phyloP scores from a whole-genome alignment of 352 stramenopile genomes.

The Phytopythium litorale region DNA sequence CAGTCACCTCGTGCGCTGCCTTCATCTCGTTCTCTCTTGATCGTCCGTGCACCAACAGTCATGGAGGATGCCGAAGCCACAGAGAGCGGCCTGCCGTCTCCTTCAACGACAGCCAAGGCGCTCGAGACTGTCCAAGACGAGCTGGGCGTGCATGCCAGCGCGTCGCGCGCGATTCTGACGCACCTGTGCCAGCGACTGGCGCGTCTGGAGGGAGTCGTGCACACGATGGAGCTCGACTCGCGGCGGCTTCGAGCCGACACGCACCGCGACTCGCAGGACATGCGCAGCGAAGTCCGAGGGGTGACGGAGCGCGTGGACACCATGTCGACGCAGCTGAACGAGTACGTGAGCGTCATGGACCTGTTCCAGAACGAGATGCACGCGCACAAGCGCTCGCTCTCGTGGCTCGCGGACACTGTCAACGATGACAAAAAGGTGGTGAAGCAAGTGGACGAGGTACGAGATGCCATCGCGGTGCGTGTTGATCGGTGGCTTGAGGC shows the following conservation, averaged over 20 bases:
- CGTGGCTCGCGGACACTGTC: slow-evolving; percentile 41
- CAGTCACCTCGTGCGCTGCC: neutral
- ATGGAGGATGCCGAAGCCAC: neutral
- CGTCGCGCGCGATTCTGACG: slow-evolving; percentile 56
- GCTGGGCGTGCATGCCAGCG: slow-evolving; percentile 41
- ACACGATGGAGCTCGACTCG: slow-evolving; percentile 41
- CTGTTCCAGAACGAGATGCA: slow-evolving; percentile 66
- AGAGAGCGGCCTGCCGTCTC: neutral
- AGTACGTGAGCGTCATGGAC: slow-evolving; percentile 57
- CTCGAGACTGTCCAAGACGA: slow-evolving; percentile 49
- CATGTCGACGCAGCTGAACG: slow-evolving; percentile 50
- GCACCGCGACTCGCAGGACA: slow-evolving; percentile 31
- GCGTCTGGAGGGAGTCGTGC: slow-evolving; percentile 38
- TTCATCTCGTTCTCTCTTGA: neutral
- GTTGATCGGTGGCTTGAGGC: neutral
- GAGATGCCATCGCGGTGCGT: neutral
- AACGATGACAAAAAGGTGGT: slow-evolving; percentile 60
- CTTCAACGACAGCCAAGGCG: slow-evolving; percentile 16
- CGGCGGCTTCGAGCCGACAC: slow-evolving; percentile 32
- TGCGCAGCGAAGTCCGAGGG: slow-evolving; percentile 40
- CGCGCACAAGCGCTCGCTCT: slow-evolving; percentile 39
- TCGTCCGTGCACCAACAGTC: neutral
- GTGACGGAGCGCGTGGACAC: slow-evolving; percentile 40
- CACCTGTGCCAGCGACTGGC: slow-evolving; percentile 59
- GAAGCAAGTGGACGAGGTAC: slow-evolving; percentile 44